These are phyloP conservation scores for Trametes cinnabarina DNA, from an alignment of 768 basidiomycete genomes.

Conservation along the genomic window DNA sequence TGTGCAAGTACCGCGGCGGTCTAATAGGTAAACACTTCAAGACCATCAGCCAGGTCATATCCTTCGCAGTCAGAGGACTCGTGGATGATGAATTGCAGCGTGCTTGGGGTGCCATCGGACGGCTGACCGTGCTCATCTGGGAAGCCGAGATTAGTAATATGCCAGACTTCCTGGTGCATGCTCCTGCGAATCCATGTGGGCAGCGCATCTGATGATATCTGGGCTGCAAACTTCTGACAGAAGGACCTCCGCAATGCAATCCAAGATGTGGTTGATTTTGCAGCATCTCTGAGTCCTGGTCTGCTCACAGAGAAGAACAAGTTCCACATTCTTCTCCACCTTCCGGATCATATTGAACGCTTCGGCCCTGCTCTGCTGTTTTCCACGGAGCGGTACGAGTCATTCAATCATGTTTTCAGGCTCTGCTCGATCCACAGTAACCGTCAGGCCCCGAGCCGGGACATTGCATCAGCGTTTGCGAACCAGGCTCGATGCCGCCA, in stretches of 20 bases:
- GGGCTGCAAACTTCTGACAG: not conserved
- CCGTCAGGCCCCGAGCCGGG: conserved; percentile 27
- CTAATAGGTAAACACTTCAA: conserved; percentile 37
- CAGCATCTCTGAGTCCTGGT: conserved; percentile 16
- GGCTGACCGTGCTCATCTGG: conserved; percentile 22
- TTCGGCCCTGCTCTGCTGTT: conserved; percentile 32
- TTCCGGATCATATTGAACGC: conserved; percentile 22
- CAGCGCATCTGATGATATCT: not conserved
- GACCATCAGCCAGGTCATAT: conserved; percentile 19
- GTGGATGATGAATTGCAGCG: conserved; percentile 13
- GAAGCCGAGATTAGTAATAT: conserved; percentile 23
- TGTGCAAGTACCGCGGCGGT: conserved; percentile 29
- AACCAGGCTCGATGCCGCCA: conserved; percentile 10
- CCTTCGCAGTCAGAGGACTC: conserved; percentile 16
- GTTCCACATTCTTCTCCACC: conserved; percentile 31
- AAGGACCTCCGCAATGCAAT: conserved; percentile 17
- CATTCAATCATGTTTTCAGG: conserved; percentile 29
- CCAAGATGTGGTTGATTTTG: conserved; percentile 20
- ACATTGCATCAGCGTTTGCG: conserved; percentile 20
- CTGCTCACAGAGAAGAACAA: conserved; percentile 29
- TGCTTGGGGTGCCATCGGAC: conserved; percentile 24
- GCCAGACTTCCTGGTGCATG: not conserved
- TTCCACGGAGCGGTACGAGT: conserved; percentile 32
- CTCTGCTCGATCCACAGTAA: conserved; percentile 27
- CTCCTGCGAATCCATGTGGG: not conserved